A percentile compares a stretch with the other conserved stretches of the same genome.
Evolutionary conservation across 495 filamentous ascomycete species (phyloP).

Genomic region (Penicillium herquei): DNA sequence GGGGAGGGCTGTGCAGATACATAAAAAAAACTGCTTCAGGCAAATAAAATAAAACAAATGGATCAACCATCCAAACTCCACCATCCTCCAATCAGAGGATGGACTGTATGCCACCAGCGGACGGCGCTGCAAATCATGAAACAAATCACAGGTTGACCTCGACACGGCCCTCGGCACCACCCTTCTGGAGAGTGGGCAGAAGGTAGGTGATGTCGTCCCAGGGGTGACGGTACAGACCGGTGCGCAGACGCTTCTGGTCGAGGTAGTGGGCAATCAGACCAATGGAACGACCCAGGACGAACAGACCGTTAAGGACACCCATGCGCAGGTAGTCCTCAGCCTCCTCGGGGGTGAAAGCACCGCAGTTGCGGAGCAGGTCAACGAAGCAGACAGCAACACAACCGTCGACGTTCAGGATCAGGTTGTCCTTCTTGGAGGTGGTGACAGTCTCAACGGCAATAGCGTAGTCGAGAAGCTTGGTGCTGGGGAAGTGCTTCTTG

Average conservation of each 20-base stretch:
- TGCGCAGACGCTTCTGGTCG: slow-evolving; percentile 97
- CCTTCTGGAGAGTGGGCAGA: slow-evolving; percentile 74
- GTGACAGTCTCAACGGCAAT: slow-evolving; percentile 97
- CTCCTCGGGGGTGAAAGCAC: slow-evolving; percentile 74
- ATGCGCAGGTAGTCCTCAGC: slow-evolving; percentile 64
- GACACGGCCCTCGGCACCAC: slow-evolving; percentile 82
- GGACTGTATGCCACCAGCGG: slow-evolving; percentile 38
- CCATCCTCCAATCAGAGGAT: slow-evolving; percentile 31
- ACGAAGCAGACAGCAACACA: slow-evolving; percentile 99
- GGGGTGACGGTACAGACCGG: slow-evolving; percentile 96
- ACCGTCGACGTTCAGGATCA: slow-evolving; percentile 98
- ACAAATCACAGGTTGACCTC: slow-evolving; percentile 72
- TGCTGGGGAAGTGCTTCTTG: slow-evolving; percentile 92
- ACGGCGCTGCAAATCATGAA: slow-evolving; percentile 34
- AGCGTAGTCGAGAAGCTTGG: slow-evolving; percentile 97
- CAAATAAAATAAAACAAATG: slow-evolving; percentile 21
- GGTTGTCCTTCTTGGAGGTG: slow-evolving; percentile 99
- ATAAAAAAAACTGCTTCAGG: slow-evolving; percentile 26
- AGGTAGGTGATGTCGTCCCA: slow-evolving; percentile 99
- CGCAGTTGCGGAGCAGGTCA: slow-evolving; percentile 94
- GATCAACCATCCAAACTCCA: slow-evolving; percentile 48
- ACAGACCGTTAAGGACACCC: slow-evolving; percentile 98
- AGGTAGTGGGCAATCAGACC: slow-evolving; percentile 99
- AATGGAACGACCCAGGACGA: slow-evolving; percentile 93
- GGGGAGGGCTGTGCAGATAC: slow-evolving; percentile 13